Percentiles rank a stretch among this genome's conserved stretches.
Conservation (phyloP, 2,329 filamentous ascomycete species). For the Pseudogymnoascus sp. region DNA sequence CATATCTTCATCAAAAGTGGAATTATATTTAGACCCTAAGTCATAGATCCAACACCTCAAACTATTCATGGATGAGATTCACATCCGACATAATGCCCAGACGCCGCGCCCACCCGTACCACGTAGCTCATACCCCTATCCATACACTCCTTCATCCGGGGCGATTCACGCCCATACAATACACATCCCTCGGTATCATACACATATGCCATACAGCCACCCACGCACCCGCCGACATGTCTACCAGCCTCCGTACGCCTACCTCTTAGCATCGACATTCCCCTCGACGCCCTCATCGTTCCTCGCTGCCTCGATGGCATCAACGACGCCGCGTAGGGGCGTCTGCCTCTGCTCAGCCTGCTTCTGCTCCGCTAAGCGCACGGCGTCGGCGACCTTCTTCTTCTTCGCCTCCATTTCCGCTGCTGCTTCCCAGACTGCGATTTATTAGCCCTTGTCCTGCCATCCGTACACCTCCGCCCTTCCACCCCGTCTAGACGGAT, state of each 20-base stretch:
- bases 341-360: not conserved
- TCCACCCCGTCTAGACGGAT: not conserved
- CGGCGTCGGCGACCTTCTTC: slow-evolving; percentile 21
- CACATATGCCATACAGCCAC: not conserved
- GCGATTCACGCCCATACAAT: not conserved
- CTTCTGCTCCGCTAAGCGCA: not conserved
- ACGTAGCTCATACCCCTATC: not conserved
- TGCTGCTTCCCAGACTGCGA: slow-evolving; percentile 37
- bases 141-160: not conserved
- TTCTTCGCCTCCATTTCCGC: slow-evolving; percentile 31
- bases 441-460: slow-evolving; percentile 6
- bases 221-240: not conserved
- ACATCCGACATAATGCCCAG: not conserved
- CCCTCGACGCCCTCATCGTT: not conserved
- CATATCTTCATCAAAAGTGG: not conserved
- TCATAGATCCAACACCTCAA: not conserved
- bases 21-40: slow-evolving; percentile 2
- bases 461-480: not conserved
- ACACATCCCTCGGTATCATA: not conserved
- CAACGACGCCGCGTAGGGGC: not conserved
- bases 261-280: not conserved
- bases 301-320: not conserved
- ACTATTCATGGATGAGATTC: not conserved
- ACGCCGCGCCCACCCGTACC: not conserved
- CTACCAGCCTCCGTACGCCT: not conserved